Conservation (phyloP, 1,139 yeast genomes). For the Yamadazyma atmosphaerica region DNA sequence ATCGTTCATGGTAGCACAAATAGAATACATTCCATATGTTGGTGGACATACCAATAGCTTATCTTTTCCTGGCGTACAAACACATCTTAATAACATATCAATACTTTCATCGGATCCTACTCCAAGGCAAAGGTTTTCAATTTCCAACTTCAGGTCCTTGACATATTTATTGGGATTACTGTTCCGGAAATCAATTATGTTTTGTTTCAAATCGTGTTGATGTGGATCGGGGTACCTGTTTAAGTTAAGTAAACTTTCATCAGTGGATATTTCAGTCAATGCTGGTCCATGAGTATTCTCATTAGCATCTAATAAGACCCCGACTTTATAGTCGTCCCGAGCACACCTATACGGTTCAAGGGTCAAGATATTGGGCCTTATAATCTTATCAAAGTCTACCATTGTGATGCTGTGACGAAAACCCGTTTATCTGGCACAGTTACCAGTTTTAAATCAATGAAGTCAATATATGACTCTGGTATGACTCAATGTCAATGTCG, state of each 20-base stretch:
- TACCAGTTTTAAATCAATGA: too few species aligned
- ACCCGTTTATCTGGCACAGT: too few species aligned
- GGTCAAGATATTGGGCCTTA: conserved; percentile 79
- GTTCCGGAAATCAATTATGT: conserved; percentile 72
- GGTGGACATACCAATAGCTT: conserved; percentile 90
- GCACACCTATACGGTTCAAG: conserved; percentile 95
- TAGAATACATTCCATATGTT: conserved; percentile 95
- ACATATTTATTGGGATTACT: conserved; percentile 31
- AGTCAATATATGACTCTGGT: neutral
- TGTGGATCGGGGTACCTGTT: conserved; percentile 98
- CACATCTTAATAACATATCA: conserved; percentile 82
- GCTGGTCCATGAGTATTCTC: conserved; percentile 96
- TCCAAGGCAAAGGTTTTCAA: conserved; percentile 83
- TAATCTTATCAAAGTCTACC: conserved; percentile 51
- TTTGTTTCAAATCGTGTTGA: conserved; percentile 74
- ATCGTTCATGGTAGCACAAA: conserved; percentile 88
- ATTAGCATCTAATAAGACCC: conserved; percentile 88
- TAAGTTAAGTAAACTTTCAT: conserved; percentile 48
- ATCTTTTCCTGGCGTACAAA: conserved; percentile 80
- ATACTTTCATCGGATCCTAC: conserved; percentile 98
- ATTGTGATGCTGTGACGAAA: conserved; percentile 6
- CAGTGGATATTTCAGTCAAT: conserved; percentile 28
- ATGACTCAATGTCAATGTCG: neutral
- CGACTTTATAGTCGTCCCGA: conserved; percentile 86
- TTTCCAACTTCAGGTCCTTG: conserved; percentile 36